Evolutionary conservation across 164 flowering plant species (phyloP).

Genomic region (Liquidambar formosana): DNA sequence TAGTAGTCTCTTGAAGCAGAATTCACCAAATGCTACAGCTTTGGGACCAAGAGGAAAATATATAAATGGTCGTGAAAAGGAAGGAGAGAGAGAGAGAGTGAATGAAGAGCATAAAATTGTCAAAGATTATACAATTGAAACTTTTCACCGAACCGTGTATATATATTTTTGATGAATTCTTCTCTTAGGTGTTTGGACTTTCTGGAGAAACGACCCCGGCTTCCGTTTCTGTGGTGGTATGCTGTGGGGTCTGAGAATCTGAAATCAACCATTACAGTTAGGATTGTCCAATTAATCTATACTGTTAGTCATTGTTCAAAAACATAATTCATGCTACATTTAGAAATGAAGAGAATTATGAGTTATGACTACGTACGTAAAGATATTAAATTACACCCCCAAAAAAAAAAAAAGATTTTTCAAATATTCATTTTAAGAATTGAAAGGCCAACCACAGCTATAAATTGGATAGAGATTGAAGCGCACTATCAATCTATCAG

Average conservation of each 20-base stretch:
- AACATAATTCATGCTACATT: too few relatives aligned
- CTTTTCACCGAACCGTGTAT: slow-evolving; percentile 4
- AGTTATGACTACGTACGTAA: too few relatives aligned
- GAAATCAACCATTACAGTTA: slow-evolving; percentile 12
- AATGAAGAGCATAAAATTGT: background rate
- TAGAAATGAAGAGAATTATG: too few relatives aligned
- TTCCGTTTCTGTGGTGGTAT: slow-evolving; percentile 34
- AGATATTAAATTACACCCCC: too few relatives aligned
- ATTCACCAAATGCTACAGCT: background rate
- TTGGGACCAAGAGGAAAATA: slow-evolving; percentile 7
- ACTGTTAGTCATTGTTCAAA: too few relatives aligned
- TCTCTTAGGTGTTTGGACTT: slow-evolving; percentile 32
- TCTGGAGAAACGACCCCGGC: slow-evolving; percentile 34
- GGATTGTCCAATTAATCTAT: background rate
- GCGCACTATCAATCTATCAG: too few relatives aligned
- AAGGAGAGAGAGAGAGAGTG: background rate
- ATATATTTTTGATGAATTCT: background rate
- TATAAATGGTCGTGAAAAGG: slow-evolving; percentile 4
- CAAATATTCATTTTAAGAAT: too few relatives aligned
- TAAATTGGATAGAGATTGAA: too few relatives aligned
- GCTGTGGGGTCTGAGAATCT: slow-evolving; percentile 46
- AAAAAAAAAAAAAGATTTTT: too few relatives aligned
- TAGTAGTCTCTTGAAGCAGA: slow-evolving; percentile 6
- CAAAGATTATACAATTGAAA: slow-evolving; percentile 26
- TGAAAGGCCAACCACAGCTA: too few relatives aligned